Evolutionary conservation across 805 yeast genomes (phyloP).

Genomic region (Teunomyces lycoperdinae): DNA sequence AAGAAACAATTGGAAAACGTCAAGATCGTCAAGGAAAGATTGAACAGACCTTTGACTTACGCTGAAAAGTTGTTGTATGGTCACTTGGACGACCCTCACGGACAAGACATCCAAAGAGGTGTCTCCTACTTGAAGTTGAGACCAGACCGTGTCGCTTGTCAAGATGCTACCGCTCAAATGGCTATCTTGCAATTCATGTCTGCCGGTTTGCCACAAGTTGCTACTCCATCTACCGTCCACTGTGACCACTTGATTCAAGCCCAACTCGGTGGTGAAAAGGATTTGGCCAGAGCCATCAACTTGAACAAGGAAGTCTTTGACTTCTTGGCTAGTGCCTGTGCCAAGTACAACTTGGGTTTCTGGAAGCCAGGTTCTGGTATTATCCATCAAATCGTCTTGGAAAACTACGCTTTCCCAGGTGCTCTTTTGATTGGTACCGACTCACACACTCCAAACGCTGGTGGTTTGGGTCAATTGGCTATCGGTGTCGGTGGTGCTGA

Average conservation of each 20-base stretch:
- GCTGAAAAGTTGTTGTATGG: constrained; percentile 96
- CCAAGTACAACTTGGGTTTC: constrained; percentile 95
- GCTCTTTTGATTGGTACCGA: constrained; percentile 95
- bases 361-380: constrained; percentile 99
- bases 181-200: constrained; percentile 95
- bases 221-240: constrained; percentile 94
- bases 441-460: constrained; percentile 97
- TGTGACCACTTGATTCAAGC: constrained; percentile 98
- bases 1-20: constrained; percentile 87
- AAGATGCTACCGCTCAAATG: constrained; percentile 99
- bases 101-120: constrained; percentile 82
- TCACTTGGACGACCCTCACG: constrained; percentile 91
- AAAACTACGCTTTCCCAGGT: constrained; percentile 97
- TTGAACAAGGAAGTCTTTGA: constrained; percentile 93
- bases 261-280: constrained; percentile 84
- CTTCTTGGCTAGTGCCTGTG: constrained; percentile 84
- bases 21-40: constrained; percentile 76
- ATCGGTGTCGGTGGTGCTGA: constrained; percentile 99
- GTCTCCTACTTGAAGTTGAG: constrained; percentile 87
- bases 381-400: constrained; percentile 93
- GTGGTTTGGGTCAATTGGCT: constrained; percentile 97
- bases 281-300: constrained; percentile 81
- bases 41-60: constrained; percentile 85
- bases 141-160: constrained; percentile 98
- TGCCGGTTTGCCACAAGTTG: constrained; percentile 86